A percentile compares a stretch with the other conserved stretches of the same genome.
phyloP scores from a whole-genome alignment of 179 eudicot species.

The Spergularia azorica region DNA sequence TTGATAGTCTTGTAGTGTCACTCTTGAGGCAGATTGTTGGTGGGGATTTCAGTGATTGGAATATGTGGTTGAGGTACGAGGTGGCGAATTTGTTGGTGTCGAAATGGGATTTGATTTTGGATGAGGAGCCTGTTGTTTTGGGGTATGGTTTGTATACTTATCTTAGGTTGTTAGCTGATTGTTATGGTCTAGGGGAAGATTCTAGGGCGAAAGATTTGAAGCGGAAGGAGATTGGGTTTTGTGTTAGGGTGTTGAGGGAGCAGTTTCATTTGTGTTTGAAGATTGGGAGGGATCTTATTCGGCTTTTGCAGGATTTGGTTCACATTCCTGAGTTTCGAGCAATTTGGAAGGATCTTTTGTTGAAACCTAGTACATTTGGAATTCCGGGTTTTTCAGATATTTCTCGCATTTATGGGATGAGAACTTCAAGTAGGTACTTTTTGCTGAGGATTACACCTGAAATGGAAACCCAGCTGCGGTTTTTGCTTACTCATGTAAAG shows the following conservation, averaged over 20 bases:
- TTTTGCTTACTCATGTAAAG: constrained; percentile 78
- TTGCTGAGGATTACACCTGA: constrained; percentile 76
- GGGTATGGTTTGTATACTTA: constrained; percentile 67
- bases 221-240: constrained; percentile 64
- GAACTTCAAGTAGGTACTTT: constrained; percentile 67
- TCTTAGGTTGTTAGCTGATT: constrained; percentile 73
- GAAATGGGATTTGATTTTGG: constrained; percentile 74
- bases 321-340: constrained; percentile 69
- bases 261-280: constrained; percentile 64
- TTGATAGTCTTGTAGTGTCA: constrained; percentile 62
- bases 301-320: constrained; percentile 84
- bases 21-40: constrained; percentile 79
- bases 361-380: constrained; percentile 53
- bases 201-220: constrained; percentile 50
- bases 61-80: constrained; percentile 77
- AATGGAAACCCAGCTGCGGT: constrained; percentile 77
- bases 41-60: constrained; percentile 73
- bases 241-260: constrained; percentile 65
- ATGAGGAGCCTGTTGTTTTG: constrained; percentile 59
- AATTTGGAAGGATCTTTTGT: constrained; percentile 73
- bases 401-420: constrained; percentile 47
- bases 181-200: constrained; percentile 42
- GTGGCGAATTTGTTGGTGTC: constrained; percentile 44
- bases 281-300: constrained; percentile 82
- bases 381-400: constrained; percentile 51